Evolutionary conservation across 805 yeast species (phyloP).

Genomic region (Lipomyces orientalis): DNA sequence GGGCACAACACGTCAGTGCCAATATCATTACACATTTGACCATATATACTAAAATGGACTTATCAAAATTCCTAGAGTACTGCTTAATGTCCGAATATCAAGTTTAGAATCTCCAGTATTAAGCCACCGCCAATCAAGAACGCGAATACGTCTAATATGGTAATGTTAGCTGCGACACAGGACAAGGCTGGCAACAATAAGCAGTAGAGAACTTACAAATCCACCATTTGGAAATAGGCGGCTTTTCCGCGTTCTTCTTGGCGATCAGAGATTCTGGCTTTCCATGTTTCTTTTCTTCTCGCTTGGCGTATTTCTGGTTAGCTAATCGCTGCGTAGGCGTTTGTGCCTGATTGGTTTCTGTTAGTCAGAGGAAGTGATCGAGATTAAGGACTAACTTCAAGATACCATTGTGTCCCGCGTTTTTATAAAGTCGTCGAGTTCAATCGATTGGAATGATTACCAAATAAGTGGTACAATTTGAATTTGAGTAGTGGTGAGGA

Average conservation of each 20-base stretch:
- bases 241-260: slow-evolving; percentile 45
- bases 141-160: slow-evolving; percentile 23
- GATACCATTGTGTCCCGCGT: neutral
- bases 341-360: slow-evolving; percentile 53
- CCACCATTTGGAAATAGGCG: slow-evolving; percentile 71
- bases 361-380: neutral
- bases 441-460: neutral
- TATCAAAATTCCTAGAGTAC: neutral
- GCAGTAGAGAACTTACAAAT: slow-evolving; percentile 51
- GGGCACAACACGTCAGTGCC: neutral
- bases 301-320: slow-evolving; percentile 80
- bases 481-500: neutral
- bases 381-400: neutral
- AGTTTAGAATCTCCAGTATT: slow-evolving; percentile 27
- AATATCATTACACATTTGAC: neutral
- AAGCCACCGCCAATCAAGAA: slow-evolving; percentile 34
- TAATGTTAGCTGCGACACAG: neutral
- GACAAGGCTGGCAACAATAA: neutral
- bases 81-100: slow-evolving; percentile 22
- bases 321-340: slow-evolving; percentile 88
- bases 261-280: slow-evolving; percentile 56
- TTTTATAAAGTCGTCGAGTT: neutral
- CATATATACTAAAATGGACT: neutral
- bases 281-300: slow-evolving; percentile 75
- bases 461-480: neutral